These are phyloP conservation scores for Trichophyton mentagrophytes DNA, from an alignment of 2,329 filamentous ascomycete genomes.

Conservation along the genomic window DNA sequence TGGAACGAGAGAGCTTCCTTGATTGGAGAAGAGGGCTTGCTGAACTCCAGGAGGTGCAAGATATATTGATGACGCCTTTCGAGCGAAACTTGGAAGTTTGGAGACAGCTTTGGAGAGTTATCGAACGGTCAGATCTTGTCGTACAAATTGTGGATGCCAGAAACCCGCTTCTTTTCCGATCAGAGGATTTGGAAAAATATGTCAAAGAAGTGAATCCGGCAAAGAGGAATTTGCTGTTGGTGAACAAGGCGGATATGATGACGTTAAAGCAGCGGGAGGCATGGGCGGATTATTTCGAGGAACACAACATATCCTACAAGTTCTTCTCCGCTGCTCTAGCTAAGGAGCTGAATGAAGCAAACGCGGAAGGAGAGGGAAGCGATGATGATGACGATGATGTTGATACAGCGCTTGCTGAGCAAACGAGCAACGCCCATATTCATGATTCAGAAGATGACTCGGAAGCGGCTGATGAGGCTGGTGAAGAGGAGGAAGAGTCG, in stretches of 20 bases:
- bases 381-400: conserved; percentile 20
- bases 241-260: conserved; percentile 99
- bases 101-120: conserved; percentile 95
- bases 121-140: conserved; percentile 86
- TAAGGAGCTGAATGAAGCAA: conserved; percentile 72
- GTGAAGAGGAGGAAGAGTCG: conserved; percentile 22
- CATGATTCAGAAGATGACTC: conserved; percentile 11
- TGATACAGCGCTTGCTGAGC: background rate
- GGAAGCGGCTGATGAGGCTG: conserved; percentile 4
- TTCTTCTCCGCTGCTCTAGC: conserved; percentile 94
- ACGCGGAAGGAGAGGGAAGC: conserved; percentile 38
- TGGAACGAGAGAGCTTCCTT: conserved; percentile 69
- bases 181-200: conserved; percentile 82
- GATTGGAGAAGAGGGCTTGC: conserved; percentile 84
- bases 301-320: conserved; percentile 71
- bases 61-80: conserved; percentile 93
- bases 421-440: background rate
- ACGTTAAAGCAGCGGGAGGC: conserved; percentile 64
- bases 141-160: conserved; percentile 97
- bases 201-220: conserved; percentile 81
- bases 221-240: conserved; percentile 82
- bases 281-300: conserved; percentile 79
- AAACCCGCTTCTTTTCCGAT: conserved; percentile 87
- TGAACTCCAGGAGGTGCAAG: conserved; percentile 84
- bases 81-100: conserved; percentile 96